Evolutionary conservation across 169 alveolate species (phyloP).

Genomic region (Neospora caninum): DNA sequence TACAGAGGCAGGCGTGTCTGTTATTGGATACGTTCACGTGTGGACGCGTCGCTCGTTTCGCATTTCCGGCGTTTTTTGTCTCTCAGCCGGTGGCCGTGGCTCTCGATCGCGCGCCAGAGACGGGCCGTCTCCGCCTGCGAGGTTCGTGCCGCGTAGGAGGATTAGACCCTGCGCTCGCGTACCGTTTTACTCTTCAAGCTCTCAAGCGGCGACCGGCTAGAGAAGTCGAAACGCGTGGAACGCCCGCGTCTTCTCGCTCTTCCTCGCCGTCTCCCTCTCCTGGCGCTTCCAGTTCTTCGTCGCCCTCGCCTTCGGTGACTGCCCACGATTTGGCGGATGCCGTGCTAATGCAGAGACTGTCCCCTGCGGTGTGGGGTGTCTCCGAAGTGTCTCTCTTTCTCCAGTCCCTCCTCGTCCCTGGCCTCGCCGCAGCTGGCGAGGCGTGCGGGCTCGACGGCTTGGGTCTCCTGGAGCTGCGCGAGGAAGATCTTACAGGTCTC

Average conservation of each 20-base stretch:
- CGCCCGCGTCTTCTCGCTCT: background rate
- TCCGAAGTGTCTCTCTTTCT: background rate
- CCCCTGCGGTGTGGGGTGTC: background rate
- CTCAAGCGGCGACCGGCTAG: background rate
- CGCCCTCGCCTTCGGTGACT: background rate
- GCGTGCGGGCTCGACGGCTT: slow-evolving; percentile 23
- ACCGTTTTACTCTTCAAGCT: slow-evolving; percentile 12
- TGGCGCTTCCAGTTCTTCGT: background rate
- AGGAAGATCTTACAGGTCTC: background rate
- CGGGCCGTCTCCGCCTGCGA: background rate
- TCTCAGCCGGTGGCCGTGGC: background rate
- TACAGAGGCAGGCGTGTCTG: no score
- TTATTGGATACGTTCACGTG: background rate
- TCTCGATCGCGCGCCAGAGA: slow-evolving; percentile 27
- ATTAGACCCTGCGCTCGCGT: background rate
- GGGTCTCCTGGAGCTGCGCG: background rate
- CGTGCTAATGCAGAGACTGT: slow-evolving; percentile 1
- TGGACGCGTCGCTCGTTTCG: background rate
- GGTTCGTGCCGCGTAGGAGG: slow-evolving; percentile 8
- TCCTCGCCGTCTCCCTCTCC: background rate
- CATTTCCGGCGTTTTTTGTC: background rate
- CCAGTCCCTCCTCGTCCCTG: slow-evolving; percentile 10
- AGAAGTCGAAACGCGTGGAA: background rate
- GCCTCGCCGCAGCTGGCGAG: slow-evolving; percentile 30
- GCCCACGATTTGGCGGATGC: slow-evolving; percentile 34